phyloP scores from a whole-genome alignment of 495 filamentous ascomycete species.

The Aspergillus heteromorphus region DNA sequence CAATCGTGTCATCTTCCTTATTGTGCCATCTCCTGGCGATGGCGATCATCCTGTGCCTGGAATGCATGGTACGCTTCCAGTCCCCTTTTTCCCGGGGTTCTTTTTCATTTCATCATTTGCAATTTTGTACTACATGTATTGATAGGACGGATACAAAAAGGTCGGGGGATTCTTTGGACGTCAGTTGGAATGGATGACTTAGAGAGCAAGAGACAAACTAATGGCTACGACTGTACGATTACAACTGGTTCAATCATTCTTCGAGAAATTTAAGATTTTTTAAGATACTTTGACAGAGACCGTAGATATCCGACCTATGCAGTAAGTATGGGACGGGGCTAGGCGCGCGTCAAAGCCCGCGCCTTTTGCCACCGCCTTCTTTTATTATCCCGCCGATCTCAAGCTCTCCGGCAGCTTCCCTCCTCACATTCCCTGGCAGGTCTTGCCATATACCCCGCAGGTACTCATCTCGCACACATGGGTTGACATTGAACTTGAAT shows the following conservation, averaged over 20 bases:
- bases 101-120: constrained; percentile 12
- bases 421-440: neutral
- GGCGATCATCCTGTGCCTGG: neutral
- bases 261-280: neutral
- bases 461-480: neutral
- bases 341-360: constrained; percentile 17
- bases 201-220: constrained; percentile 19
- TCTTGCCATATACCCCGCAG: neutral
- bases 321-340: too few relatives aligned
- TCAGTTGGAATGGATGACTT: constrained; percentile 24
- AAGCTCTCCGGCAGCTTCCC: neutral
- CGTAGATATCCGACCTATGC: too few relatives aligned
- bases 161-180: constrained; percentile 14
- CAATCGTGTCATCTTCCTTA: neutral
- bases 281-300: too few relatives aligned
- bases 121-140: constrained; percentile 36
- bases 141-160: constrained; percentile 28
- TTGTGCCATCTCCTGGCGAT: neutral
- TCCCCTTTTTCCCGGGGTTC: neutral
- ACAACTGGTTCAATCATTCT: constrained; percentile 14
- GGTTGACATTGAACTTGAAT: neutral
- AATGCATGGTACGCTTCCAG: constrained; percentile 2
- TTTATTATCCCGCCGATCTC: neutral
- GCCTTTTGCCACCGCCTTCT: constrained; percentile 14
- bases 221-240: constrained; percentile 38